A percentile compares a stretch with the other conserved stretches of the same genome.
phyloP scores from a whole-genome alignment of 495 filamentous ascomycete genomes.

The Bacidia gigantensis region DNA sequence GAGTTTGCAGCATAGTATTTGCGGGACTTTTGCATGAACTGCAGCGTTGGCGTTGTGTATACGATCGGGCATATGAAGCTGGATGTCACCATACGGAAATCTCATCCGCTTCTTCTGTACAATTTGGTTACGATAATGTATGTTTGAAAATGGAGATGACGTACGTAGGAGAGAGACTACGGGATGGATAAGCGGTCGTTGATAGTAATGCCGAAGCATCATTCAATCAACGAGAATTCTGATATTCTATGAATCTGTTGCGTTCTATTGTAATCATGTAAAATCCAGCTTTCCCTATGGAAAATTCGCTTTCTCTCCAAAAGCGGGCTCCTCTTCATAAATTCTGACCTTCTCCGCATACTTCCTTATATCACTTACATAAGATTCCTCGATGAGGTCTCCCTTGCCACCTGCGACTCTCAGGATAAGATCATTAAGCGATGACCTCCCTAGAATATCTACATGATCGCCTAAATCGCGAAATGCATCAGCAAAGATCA shows the following conservation, averaged over 20 bases:
- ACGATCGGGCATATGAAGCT: neutral
- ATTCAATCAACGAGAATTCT: neutral
- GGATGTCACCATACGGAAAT: neutral
- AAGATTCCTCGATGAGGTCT: conserved; percentile 59
- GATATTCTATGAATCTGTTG: neutral
- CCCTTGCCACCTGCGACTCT: conserved; percentile 81
- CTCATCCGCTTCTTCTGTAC: neutral
- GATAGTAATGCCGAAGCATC: neutral
- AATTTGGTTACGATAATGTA: neutral
- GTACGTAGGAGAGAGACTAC: neutral
- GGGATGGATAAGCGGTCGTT: neutral
- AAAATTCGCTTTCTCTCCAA: neutral
- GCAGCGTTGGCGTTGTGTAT: neutral
- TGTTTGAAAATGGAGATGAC: neutral
- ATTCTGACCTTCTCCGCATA: conserved; percentile 73
- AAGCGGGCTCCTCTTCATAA: conserved; percentile 39
- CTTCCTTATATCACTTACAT: conserved; percentile 64
- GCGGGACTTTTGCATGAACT: neutral
- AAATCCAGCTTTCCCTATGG: neutral
- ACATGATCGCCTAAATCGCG: conserved; percentile 91
- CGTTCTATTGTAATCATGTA: neutral
- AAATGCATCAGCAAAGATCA: neutral
- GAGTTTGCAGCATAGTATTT: neutral
- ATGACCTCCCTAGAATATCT: conserved; percentile 81
- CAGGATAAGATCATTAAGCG: conserved; percentile 81